These are phyloP conservation scores for Cardamine occulta DNA, from an alignment of 345 rosid genomes.

Conservation along the genomic window DNA sequence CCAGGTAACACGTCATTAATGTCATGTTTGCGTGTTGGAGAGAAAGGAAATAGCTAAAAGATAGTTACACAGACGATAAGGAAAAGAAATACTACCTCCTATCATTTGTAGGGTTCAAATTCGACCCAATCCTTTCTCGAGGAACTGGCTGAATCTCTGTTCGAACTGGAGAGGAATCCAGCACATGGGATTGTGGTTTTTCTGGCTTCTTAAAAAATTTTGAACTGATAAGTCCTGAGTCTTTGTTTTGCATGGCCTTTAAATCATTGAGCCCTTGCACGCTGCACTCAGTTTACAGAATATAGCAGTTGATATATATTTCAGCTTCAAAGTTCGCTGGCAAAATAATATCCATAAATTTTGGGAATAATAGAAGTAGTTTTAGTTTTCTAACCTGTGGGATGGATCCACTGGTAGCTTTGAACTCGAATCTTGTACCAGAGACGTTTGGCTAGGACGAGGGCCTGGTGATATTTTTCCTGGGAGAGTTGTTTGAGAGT, in stretches of 20 bases:
- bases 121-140: conserved; percentile 39
- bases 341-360: not conserved
- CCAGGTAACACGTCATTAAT: conserved; percentile 38
- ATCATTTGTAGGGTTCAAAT: conserved; percentile 28
- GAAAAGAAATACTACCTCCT: conserved; percentile 20
- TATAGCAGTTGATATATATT: conserved; percentile 11
- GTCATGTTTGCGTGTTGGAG: conserved; percentile 45
- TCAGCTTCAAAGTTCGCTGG: conserved; percentile 7
- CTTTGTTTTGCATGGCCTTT: conserved; percentile 42
- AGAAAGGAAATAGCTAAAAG: not conserved
- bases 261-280: conserved; percentile 33
- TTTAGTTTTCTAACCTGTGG: conserved; percentile 51
- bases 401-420: conserved; percentile 42
- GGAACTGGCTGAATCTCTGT: conserved; percentile 41
- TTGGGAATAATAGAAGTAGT: conserved; percentile 9
- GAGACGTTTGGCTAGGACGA: conserved; percentile 36
- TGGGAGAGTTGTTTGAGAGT: conserved; percentile 33
- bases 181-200: conserved; percentile 39
- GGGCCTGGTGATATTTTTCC: conserved; percentile 30
- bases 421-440: conserved; percentile 39
- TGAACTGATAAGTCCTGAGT: conserved; percentile 47
- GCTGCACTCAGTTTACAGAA: conserved; percentile 39
- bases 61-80: not conserved
- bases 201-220: conserved; percentile 47
- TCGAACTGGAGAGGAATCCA: conserved; percentile 39